A percentile compares a stretch with the other conserved stretches of the same genome.
These are phyloP conservation scores for Monascus ruber DNA, from an alignment of 2,329 filamentous ascomycete genomes.

Conservation along the genomic window DNA sequence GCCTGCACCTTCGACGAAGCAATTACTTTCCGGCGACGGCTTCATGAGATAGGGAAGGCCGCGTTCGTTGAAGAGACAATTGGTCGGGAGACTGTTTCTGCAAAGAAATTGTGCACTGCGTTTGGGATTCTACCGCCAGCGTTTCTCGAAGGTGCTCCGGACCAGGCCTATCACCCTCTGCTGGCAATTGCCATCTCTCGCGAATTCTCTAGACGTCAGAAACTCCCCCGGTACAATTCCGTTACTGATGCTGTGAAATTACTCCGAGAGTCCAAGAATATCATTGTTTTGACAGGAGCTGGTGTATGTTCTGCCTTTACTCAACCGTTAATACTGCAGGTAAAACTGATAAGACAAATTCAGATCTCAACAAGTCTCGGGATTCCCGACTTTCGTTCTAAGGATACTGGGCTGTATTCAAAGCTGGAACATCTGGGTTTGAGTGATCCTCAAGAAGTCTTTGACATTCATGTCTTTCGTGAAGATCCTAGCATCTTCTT, in stretches of 20 bases:
- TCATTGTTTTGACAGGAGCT: constrained; percentile 87
- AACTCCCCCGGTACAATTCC: constrained; percentile 68
- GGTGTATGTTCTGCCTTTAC: constrained; percentile 39
- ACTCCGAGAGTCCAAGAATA: constrained; percentile 63
- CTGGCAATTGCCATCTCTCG: constrained; percentile 67
- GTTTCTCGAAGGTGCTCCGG: constrained; percentile 61
- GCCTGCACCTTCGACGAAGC: constrained; percentile 60
- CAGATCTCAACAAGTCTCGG: constrained; percentile 87
- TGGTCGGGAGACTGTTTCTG: constrained; percentile 56
- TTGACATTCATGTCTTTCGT: constrained; percentile 78
- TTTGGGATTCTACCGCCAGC: constrained; percentile 66
- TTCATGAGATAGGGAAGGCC: constrained; percentile 65
- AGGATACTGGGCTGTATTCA: constrained; percentile 82
- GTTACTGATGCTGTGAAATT: constrained; percentile 77
- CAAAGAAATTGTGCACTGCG: constrained; percentile 74
- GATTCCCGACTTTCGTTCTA: constrained; percentile 93
- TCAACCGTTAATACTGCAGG: neutral
- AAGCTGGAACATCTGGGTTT: constrained; percentile 67
- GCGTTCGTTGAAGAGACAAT: constrained; percentile 66
- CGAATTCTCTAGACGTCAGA: constrained; percentile 70
- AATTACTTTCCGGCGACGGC: constrained; percentile 53
- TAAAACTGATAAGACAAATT: constrained; percentile 2
- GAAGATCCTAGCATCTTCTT: constrained; percentile 86
- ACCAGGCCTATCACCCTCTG: constrained; percentile 63
- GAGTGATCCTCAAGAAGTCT: constrained; percentile 85